These are phyloP conservation scores for Huntiella savannae DNA, from an alignment of 2,329 filamentous ascomycete genomes.

Conservation along the genomic window DNA sequence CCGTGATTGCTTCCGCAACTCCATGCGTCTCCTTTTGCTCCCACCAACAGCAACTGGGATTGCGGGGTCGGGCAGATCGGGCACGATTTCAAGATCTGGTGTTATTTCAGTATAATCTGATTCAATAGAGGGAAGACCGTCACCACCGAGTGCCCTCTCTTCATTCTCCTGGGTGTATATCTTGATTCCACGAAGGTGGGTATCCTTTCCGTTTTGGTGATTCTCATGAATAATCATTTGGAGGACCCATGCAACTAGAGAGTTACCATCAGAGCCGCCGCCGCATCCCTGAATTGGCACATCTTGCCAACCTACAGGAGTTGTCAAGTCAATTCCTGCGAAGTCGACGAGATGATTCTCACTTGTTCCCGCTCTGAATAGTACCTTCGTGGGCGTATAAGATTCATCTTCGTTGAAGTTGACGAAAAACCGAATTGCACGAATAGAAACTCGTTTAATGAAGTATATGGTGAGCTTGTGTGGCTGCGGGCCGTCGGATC, in stretches of 20 bases:
- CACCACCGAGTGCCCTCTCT: slow-evolving; percentile 7
- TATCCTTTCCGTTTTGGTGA: slow-evolving; percentile 98
- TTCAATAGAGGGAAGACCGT: slow-evolving; percentile 7
- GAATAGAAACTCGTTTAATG: slow-evolving; percentile 62
- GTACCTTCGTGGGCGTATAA: slow-evolving; percentile 86
- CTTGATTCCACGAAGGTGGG: slow-evolving; percentile 85
- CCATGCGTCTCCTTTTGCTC: not conserved
- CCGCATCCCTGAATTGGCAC: slow-evolving; percentile 41
- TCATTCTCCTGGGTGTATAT: slow-evolving; percentile 48
- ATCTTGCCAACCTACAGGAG: slow-evolving; percentile 78
- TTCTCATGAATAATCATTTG: slow-evolving; percentile 88
- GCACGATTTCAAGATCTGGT: not conserved
- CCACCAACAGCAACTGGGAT: not conserved
- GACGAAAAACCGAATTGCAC: slow-evolving; percentile 62
- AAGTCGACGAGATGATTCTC: slow-evolving; percentile 86
- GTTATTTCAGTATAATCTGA: slow-evolving; percentile 1
- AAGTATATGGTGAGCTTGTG: slow-evolving; percentile 73
- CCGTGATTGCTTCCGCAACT: not conserved
- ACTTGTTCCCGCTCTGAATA: slow-evolving; percentile 74
- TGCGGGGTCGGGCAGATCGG: not conserved
- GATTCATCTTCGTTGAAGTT: slow-evolving; percentile 89
- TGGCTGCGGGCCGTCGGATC: slow-evolving; percentile 68
- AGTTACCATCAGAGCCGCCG: slow-evolving; percentile 46
- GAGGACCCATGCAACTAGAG: slow-evolving; percentile 72
- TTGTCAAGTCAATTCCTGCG: slow-evolving; percentile 56